Base-by-base conservation (phyloP, 1,284 basidiomycete species). In the Marasmius sp. region DNA sequence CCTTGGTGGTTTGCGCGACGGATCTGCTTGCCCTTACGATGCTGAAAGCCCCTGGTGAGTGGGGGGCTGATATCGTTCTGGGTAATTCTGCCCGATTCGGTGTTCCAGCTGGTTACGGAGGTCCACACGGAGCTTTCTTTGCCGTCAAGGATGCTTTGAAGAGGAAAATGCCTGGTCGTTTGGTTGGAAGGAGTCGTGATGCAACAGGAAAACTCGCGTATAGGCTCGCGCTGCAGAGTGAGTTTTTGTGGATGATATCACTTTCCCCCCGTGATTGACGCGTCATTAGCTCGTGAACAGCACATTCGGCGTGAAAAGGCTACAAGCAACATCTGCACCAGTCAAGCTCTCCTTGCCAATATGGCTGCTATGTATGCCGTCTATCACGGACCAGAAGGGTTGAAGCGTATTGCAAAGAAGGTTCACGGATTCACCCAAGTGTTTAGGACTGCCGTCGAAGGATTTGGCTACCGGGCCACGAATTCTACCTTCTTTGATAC, bases 361-460 rank as follows among this genome's bases (percentile, higher is more conserved):
- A 96, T 97, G 91, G 93, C 95, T 14, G 93, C 95, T 47, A 97
- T 97, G 95, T 97, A 96, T 72, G 93, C 97, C 7, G 89, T 99
- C 51, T 98, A 97, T 76, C 97, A 99, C 72, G 97, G 97, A 20
- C 94, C 97, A 1, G 83, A 84, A 49, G 96, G 96, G 61, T 83
- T 99, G 36, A 82, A 83, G 66, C 86, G 87, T 59, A 98, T 98
- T 67, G 96, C 95, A 37, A 82, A 86, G 72, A 95, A 94, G 77
- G 92, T 97, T 22, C 95, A 98, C 75, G 84, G 87, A n/a, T 87
- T 95, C 68, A 92, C 97, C 0, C 87, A 89, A 62, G 82, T 95
- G 60, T 85, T 98, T 68, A 89, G 87, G 71, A 77, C 82, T 8
- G 77, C 86, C 2, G 81, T 97, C 41, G 86, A 91, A 69, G 73